phyloP scores from a whole-genome alignment of 2,329 filamentous ascomycete genomes.

The Aschersonia sp. region DNA sequence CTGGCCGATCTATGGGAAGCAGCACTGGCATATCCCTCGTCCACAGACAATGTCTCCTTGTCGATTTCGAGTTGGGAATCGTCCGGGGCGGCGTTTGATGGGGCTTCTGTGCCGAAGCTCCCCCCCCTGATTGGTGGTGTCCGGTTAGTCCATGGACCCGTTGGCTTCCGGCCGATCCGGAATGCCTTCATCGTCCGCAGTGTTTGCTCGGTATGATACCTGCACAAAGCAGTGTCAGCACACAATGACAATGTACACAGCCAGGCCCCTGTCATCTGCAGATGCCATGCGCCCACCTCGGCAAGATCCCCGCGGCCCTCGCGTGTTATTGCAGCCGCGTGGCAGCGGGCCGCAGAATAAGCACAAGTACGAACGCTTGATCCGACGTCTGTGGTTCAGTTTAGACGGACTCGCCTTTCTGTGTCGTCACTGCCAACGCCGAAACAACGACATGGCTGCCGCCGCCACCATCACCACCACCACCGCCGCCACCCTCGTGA shows the following conservation, averaged over 20 bases:
- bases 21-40: constrained; percentile 5
- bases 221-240: constrained; percentile 15
- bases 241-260: not conserved
- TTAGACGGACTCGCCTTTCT: not conserved
- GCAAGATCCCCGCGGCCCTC: not conserved
- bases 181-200: constrained; percentile 43
- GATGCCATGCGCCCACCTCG: not conserved
- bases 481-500: not conserved
- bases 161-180: constrained; percentile 41
- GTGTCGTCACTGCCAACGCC: not conserved
- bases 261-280: not conserved
- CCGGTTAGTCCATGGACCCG: constrained; percentile 40
- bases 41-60: constrained; percentile 5
- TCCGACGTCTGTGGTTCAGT: not conserved
- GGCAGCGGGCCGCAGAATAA: not conserved
- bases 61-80: constrained; percentile 4
- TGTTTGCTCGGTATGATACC: constrained; percentile 41
- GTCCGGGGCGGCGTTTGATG: constrained; percentile 4
- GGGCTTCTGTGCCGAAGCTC: constrained; percentile 9
- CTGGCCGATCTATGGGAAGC: constrained; percentile 3
- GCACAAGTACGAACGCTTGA: not conserved
- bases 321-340: not conserved
- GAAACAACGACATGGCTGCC: not conserved
- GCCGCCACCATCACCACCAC: not conserved
- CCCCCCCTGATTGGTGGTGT: constrained; percentile 44